Evolutionary conservation across 257 asterid genomes (phyloP).

Genomic region (Penstemon newberryi): DNA sequence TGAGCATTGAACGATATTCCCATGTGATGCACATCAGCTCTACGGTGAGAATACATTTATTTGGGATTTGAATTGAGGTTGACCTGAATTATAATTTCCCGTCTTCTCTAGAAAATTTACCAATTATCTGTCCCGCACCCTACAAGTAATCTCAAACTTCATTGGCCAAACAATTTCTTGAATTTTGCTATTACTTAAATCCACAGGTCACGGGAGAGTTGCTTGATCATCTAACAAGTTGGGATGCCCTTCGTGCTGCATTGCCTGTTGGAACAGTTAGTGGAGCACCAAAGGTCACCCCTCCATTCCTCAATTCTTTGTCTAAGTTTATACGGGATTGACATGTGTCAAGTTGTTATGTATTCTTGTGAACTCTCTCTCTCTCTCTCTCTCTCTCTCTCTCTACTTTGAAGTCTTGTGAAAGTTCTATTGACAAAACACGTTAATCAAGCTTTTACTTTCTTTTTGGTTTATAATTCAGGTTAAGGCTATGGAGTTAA

Average conservation of each 20-base stretch:
- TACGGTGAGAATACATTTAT: slow-evolving; percentile 56
- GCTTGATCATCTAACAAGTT: slow-evolving; percentile 72
- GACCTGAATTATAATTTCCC: slow-evolving; percentile 9
- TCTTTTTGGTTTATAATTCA: slow-evolving; percentile 27
- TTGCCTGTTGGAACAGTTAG: slow-evolving; percentile 96
- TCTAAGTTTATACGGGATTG: background rate
- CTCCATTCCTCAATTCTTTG: background rate
- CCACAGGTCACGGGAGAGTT: slow-evolving; percentile 82
- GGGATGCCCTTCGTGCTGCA: slow-evolving; percentile 91
- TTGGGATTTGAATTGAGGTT: background rate
- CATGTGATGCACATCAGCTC: slow-evolving; percentile 98
- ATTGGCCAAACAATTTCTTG: slow-evolving; percentile 4
- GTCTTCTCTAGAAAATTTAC: background rate
- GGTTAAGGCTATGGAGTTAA: slow-evolving; percentile 92
- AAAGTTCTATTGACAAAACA: background rate
- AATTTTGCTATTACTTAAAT: background rate
- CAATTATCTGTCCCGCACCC: background rate
- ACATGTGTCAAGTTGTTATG: background rate
- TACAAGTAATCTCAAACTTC: slow-evolving; percentile 16
- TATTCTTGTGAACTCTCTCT: no score
- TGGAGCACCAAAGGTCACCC: slow-evolving; percentile 87
- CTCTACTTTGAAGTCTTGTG: slow-evolving; percentile 10
- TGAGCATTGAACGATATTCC: slow-evolving; percentile 77
- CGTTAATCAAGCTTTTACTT: background rate
- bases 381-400: background rate